Evolutionary conservation across 148 eudicot species (phyloP).

Genomic region (Polygonum maritimum): DNA sequence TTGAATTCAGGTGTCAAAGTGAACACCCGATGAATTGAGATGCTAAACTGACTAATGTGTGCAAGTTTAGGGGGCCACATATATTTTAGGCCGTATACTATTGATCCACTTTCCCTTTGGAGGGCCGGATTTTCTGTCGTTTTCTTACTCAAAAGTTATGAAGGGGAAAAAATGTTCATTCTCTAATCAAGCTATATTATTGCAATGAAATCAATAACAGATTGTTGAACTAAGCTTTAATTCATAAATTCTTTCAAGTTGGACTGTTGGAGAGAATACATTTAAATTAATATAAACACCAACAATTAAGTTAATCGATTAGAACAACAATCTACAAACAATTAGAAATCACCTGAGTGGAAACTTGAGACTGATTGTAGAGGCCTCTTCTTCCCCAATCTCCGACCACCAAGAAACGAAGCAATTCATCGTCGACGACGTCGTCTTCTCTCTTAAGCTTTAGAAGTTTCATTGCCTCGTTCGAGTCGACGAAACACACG

Average conservation of each 20-base stretch:
- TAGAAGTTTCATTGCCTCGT: background rate
- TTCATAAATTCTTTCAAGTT: background rate
- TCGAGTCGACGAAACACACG: background rate
- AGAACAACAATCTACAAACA: background rate
- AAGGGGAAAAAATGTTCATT: too few species aligned
- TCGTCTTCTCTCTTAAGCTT: background rate
- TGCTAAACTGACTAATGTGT: too few species aligned
- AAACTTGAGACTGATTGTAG: conserved; percentile 60
- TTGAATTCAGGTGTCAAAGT: too few species aligned
- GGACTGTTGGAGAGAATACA: background rate
- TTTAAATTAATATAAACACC: background rate
- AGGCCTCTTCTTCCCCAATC: conserved; percentile 82
- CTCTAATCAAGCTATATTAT: background rate
- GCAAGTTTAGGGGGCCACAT: too few species aligned
- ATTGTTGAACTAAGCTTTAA: background rate
- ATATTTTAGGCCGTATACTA: too few species aligned
- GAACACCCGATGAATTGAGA: too few species aligned
- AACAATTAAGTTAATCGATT: background rate
- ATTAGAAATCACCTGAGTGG: conserved; percentile 37
- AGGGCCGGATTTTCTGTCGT: background rate
- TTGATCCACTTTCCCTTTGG: background rate
- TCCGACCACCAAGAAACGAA: conserved; percentile 53
- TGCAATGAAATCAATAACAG: background rate
- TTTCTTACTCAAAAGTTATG: background rate
- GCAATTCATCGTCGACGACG: conserved; percentile 28